Evolutionary conservation across 2,329 filamentous ascomycete genomes (phyloP).

Genomic region (Neofusicoccum ribis): DNA sequence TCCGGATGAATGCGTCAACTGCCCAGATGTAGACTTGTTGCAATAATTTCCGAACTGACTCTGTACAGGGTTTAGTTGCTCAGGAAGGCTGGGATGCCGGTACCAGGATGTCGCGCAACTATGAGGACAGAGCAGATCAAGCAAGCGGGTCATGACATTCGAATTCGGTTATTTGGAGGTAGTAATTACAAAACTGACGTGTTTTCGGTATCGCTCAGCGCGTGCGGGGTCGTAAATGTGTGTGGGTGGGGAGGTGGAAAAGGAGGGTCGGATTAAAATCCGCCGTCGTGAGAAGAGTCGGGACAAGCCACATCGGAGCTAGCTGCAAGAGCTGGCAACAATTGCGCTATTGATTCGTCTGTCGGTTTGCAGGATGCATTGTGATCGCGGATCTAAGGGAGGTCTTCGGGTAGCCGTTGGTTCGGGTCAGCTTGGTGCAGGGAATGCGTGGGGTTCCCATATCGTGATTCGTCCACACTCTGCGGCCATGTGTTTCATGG

Average conservation of each 20-base stretch:
- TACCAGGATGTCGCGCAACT: background rate
- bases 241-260: background rate
- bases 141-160: conserved; percentile 2
- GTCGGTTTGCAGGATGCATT: background rate
- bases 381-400: background rate
- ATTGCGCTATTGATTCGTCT: background rate
- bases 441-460: conserved; percentile 1
- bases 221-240: conserved; percentile 4
- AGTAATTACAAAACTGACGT: conserved; percentile 13
- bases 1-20: too few relatives aligned
- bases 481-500: conserved; percentile 2
- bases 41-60: too few relatives aligned
- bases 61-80: too few relatives aligned
- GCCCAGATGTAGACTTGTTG: too few relatives aligned
- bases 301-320: background rate
- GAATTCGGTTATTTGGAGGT: background rate
- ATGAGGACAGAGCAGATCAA: background rate
- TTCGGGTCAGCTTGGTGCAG: background rate
- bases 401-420: background rate
- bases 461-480: background rate
- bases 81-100: background rate
- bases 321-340: background rate
- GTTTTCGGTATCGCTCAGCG: conserved; percentile 2
- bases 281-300: background rate
- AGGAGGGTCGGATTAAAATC: conserved; percentile 8